Conservation (phyloP, 2,329 filamentous ascomycete species). For the Bipolaris zeicola region DNA sequence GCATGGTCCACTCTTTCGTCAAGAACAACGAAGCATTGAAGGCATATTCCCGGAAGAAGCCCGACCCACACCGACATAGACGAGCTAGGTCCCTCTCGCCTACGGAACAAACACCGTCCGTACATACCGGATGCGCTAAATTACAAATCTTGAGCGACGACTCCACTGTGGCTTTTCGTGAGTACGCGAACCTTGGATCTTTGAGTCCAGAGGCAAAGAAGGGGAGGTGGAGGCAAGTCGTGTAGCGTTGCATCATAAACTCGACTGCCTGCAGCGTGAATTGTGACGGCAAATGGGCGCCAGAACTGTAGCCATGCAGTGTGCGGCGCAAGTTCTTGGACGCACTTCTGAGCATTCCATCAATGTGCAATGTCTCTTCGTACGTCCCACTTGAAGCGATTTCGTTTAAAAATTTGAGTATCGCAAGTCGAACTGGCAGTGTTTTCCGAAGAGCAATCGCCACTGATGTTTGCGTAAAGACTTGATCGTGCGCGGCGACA, state of each 20-base stretch:
- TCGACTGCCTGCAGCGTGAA: slow-evolving; percentile 32
- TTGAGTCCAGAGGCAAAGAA: slow-evolving; percentile 30
- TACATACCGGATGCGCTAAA: slow-evolving; percentile 12
- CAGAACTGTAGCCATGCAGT: slow-evolving; percentile 18
- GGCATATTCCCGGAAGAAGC: slow-evolving; percentile 32
- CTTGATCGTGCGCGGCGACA: slow-evolving; percentile 29
- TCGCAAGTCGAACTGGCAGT: slow-evolving; percentile 45
- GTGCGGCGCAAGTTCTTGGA: slow-evolving; percentile 28
- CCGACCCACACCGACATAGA: slow-evolving; percentile 29
- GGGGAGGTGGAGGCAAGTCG: slow-evolving; percentile 32
- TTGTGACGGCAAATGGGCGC: background rate
- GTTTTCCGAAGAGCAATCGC: slow-evolving; percentile 47
- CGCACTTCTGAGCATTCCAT: slow-evolving; percentile 23
- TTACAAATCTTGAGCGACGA: slow-evolving; percentile 38
- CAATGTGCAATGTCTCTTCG: slow-evolving; percentile 36
- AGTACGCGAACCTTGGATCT: slow-evolving; percentile 33
- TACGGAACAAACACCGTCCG: background rate
- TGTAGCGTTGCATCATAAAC: slow-evolving; percentile 36
- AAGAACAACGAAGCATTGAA: slow-evolving; percentile 32
- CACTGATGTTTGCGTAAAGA: slow-evolving; percentile 46
- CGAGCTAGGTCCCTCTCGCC: slow-evolving; percentile 23
- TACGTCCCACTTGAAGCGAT: slow-evolving; percentile 30
- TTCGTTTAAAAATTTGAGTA: slow-evolving; percentile 42
- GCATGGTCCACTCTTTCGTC: slow-evolving; percentile 27
- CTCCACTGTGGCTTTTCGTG: slow-evolving; percentile 34